Percentiles rank a stretch among this genome's conserved stretches.
phyloP scores from a whole-genome alignment of 2,329 filamentous ascomycete genomes.

The Diaporthe australafricana region DNA sequence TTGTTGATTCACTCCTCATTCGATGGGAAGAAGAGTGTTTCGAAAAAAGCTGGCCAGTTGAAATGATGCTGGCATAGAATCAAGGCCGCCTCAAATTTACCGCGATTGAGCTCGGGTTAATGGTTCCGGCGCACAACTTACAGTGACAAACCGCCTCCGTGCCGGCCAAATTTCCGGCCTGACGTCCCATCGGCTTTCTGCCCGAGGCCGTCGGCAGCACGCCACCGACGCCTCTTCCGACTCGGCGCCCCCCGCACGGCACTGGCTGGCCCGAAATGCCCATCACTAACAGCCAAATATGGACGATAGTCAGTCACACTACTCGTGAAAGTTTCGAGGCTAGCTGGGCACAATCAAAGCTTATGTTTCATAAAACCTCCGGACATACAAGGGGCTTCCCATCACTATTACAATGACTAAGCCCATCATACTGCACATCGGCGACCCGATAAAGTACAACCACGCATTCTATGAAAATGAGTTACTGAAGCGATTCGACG shows the following conservation, averaged over 20 bases:
- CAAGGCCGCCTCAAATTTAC: background rate
- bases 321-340: background rate
- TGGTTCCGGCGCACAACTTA: background rate
- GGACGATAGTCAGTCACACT: background rate
- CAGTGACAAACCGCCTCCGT: background rate
- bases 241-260: slow-evolving; percentile 8
- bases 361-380: too few relatives aligned
- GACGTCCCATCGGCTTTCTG: slow-evolving; percentile 15
- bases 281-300: background rate
- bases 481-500: slow-evolving; percentile 46
- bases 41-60: background rate
- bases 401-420: slow-evolving; percentile 38
- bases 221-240: slow-evolving; percentile 7
- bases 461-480: slow-evolving; percentile 52
- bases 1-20: background rate
- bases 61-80: background rate
- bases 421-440: slow-evolving; percentile 55
- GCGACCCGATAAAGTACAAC: slow-evolving; percentile 61
- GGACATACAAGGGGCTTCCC: background rate
- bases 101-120: background rate
- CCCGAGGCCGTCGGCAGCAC: slow-evolving; percentile 9
- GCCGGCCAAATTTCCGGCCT: background rate
- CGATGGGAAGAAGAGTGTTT: background rate
- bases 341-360: background rate
- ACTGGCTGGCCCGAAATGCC: slow-evolving; percentile 10